phyloP scores from a whole-genome alignment of 352 stramenopile genomes.

The Phytopythium sindhum region DNA sequence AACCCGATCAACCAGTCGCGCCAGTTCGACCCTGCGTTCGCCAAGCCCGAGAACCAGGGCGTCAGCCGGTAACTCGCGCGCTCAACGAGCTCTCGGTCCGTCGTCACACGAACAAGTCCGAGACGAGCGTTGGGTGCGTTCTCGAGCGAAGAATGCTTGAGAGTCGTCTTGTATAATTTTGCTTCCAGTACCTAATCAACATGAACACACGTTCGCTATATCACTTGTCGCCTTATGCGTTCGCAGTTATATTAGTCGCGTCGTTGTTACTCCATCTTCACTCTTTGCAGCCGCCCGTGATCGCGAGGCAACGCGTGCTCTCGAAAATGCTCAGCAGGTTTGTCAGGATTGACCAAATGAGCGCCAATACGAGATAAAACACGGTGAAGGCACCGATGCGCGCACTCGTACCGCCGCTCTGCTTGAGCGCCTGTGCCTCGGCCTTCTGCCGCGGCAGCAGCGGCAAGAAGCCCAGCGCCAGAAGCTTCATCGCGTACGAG shows the following conservation, averaged over 20 bases:
- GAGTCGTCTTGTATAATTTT: not conserved
- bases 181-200: not conserved
- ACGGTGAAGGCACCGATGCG: slow-evolving; percentile 40
- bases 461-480: slow-evolving; percentile 32
- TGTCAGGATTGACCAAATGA: slow-evolving; percentile 41
- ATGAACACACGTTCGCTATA: not conserved
- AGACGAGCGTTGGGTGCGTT: not conserved
- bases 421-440: slow-evolving; percentile 39
- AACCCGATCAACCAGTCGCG: slow-evolving; percentile 66
- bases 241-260: not conserved
- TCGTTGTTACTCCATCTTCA: slow-evolving; percentile 9
- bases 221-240: not conserved
- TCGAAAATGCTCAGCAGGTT: slow-evolving; percentile 50
- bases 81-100: not conserved
- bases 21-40: slow-evolving; percentile 48
- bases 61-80: slow-evolving; percentile 24
- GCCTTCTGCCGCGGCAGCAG: slow-evolving; percentile 28
- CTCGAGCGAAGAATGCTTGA: not conserved
- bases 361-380: slow-evolving; percentile 32
- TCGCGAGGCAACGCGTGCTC: slow-evolving; percentile 45
- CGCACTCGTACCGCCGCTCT: slow-evolving; percentile 32
- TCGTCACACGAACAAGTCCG: not conserved
- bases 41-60: slow-evolving; percentile 48
- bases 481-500: slow-evolving; percentile 43
- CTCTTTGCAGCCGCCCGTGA: slow-evolving; percentile 40